Conservation (phyloP, 345 rosid species). For the Aurinia saxatilis region DNA sequence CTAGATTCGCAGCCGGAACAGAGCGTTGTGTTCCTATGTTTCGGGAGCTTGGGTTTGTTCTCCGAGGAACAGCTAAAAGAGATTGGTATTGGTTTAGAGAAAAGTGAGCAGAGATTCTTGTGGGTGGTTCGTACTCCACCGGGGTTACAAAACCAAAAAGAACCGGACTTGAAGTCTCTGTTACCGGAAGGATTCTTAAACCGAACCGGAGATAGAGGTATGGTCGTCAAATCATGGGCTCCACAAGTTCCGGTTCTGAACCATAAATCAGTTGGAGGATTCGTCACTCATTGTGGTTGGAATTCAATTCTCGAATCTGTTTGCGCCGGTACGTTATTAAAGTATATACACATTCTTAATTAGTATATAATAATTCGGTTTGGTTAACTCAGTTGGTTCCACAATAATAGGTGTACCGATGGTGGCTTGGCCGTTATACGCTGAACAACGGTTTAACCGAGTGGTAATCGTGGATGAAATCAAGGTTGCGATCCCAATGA, state of each 20-base stretch:
- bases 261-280: slow-evolving; percentile 47
- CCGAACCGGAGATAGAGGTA: slow-evolving; percentile 33
- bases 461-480: slow-evolving; percentile 46
- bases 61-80: slow-evolving; percentile 32
- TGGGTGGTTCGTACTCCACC: slow-evolving; percentile 55
- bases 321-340: slow-evolving; percentile 29
- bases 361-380: neutral
- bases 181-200: slow-evolving; percentile 43
- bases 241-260: slow-evolving; percentile 50
- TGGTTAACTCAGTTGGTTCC: neutral
- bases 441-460: slow-evolving; percentile 41
- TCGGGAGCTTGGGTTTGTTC: slow-evolving; percentile 57
- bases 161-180: slow-evolving; percentile 25
- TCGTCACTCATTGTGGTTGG: slow-evolving; percentile 75
- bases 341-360: neutral
- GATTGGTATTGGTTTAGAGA: slow-evolving; percentile 47
- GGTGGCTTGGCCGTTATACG: slow-evolving; percentile 49
- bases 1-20: slow-evolving; percentile 40
- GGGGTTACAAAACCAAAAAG: neutral
- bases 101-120: slow-evolving; percentile 40
- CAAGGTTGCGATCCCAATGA: slow-evolving; percentile 42
- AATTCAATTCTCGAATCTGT: slow-evolving; percentile 56
- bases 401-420: slow-evolving; percentile 33
- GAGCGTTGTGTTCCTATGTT: slow-evolving; percentile 48
- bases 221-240: slow-evolving; percentile 51